Percentiles rank a stretch among this genome's conserved stretches.
These are phyloP conservation scores for Heliosperma pusillum DNA, from an alignment of 148 eudicot genomes.

Conservation along the genomic window DNA sequence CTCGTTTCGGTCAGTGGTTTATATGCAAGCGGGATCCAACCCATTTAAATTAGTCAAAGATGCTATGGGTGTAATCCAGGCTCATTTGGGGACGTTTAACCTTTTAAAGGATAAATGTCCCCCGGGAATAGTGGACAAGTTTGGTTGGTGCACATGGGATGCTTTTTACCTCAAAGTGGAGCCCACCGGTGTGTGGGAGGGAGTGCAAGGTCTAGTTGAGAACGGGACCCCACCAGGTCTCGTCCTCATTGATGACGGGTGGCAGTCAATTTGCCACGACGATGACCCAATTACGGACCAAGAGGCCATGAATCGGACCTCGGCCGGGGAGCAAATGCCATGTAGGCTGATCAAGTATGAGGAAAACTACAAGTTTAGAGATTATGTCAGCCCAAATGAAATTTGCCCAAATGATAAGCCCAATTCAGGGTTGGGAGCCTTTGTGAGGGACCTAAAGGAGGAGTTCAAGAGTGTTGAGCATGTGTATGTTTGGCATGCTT, in stretches of 20 bases:
- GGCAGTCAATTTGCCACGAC: slow-evolving; percentile 89
- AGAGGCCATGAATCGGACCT: slow-evolving; percentile 75
- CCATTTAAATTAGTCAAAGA: slow-evolving; percentile 66
- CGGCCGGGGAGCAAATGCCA: slow-evolving; percentile 97
- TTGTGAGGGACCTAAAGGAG: slow-evolving; percentile 70
- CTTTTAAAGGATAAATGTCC: slow-evolving; percentile 67
- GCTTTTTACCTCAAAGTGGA: slow-evolving; percentile 82
- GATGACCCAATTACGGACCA: slow-evolving; percentile 58
- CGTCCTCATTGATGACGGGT: slow-evolving; percentile 81
- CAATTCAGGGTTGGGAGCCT: slow-evolving; percentile 71
- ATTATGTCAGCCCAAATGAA: slow-evolving; percentile 47
- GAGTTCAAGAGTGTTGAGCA: slow-evolving; percentile 63
- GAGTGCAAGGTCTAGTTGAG: slow-evolving; percentile 59
- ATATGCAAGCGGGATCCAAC: slow-evolving; percentile 61
- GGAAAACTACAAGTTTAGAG: slow-evolving; percentile 83
- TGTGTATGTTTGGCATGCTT: slow-evolving; percentile 95
- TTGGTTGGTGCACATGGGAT: slow-evolving; percentile 99
- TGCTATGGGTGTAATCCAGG: slow-evolving; percentile 47
- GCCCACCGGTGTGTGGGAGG: slow-evolving; percentile 73
- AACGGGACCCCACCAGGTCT: slow-evolving; percentile 87
- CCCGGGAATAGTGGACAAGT: slow-evolving; percentile 75
- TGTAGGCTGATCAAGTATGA: slow-evolving; percentile 66
- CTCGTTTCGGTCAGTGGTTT: slow-evolving; percentile 40
- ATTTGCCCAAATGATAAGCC: slow-evolving; percentile 22
- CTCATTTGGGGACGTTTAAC: slow-evolving; percentile 71